These are phyloP conservation scores for Selenicereus undatus DNA, from an alignment of 148 eudicot species.

Conservation along the genomic window DNA sequence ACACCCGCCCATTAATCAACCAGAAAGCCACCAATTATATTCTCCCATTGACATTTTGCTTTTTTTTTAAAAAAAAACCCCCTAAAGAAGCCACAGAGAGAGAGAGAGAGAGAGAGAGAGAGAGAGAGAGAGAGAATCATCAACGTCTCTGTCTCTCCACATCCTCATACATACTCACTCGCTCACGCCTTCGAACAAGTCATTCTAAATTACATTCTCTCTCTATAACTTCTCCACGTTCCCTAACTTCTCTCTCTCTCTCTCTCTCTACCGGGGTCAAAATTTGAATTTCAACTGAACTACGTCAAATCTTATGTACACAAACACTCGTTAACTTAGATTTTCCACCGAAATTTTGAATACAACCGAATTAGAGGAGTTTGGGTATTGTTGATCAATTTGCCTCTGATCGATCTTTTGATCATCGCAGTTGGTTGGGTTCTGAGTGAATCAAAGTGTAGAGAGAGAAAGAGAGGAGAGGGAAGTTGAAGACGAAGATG, in stretches of 20 bases:
- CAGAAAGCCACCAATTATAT: background rate
- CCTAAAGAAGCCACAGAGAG: background rate
- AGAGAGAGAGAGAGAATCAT: background rate
- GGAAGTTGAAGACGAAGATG: slow-evolving; percentile 31
- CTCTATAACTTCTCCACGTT: background rate
- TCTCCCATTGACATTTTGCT: background rate
- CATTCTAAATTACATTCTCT: background rate
- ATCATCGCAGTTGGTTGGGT: background rate
- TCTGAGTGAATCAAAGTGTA: background rate
- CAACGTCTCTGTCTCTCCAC: background rate
- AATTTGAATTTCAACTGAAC: background rate
- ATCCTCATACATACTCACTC: background rate
- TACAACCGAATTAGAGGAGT: background rate
- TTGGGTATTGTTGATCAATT: background rate
- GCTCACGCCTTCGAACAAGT: slow-evolving; percentile 6
- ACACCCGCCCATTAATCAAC: slow-evolving; percentile 24
- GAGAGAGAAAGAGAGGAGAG: background rate
- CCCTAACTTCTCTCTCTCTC: background rate
- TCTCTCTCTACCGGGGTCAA: background rate
- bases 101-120: background rate
- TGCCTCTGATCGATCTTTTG: background rate
- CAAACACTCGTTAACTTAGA: slow-evolving; percentile 1
- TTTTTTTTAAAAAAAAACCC: too few relatives aligned
- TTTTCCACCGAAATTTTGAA: background rate
- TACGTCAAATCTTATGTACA: background rate